These are phyloP conservation scores for Chalciporus pseudorubinellus DNA, from an alignment of 768 basidiomycete genomes.

Conservation along the genomic window DNA sequence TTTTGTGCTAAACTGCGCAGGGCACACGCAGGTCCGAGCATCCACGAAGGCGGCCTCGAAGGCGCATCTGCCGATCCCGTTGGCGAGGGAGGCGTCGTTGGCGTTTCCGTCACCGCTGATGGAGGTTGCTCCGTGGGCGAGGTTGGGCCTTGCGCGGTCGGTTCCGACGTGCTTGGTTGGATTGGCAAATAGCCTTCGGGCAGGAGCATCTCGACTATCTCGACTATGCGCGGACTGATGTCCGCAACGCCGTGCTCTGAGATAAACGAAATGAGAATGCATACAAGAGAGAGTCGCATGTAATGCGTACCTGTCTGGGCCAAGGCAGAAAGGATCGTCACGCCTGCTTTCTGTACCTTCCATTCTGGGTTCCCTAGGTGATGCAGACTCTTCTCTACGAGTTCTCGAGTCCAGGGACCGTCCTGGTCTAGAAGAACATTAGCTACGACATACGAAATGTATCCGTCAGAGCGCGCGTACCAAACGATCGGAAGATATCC, in stretches of 20 bases:
- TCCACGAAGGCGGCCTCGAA: conserved; percentile 13
- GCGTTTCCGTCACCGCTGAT: background rate
- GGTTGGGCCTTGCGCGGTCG: background rate
- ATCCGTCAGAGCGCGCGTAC: too few relatives aligned
- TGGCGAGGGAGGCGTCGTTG: background rate
- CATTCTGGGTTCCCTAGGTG: too few relatives aligned
- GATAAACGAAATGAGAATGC: too few relatives aligned
- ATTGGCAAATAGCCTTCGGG: conserved; percentile 9
- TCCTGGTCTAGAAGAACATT: too few relatives aligned
- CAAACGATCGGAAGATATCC: too few relatives aligned
- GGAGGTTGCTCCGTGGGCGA: background rate
- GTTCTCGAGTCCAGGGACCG: too few relatives aligned
- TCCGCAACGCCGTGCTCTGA: conserved; percentile 15
- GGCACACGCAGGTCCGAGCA: conserved; percentile 27
- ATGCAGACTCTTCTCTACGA: too few relatives aligned
- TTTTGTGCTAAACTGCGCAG: conserved; percentile 18
- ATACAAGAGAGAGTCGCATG: too few relatives aligned
- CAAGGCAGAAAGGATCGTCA: too few relatives aligned
- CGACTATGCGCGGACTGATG: conserved; percentile 4
- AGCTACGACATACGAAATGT: too few relatives aligned
- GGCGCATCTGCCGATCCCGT: background rate
- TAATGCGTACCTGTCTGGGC: too few relatives aligned
- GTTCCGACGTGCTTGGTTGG: background rate
- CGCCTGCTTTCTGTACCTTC: too few relatives aligned
- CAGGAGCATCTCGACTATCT: conserved; percentile 20